Evolutionary conservation across 192 early-diverging fungal species (phyloP).

Genomic region (Backusella liffmaniae): DNA sequence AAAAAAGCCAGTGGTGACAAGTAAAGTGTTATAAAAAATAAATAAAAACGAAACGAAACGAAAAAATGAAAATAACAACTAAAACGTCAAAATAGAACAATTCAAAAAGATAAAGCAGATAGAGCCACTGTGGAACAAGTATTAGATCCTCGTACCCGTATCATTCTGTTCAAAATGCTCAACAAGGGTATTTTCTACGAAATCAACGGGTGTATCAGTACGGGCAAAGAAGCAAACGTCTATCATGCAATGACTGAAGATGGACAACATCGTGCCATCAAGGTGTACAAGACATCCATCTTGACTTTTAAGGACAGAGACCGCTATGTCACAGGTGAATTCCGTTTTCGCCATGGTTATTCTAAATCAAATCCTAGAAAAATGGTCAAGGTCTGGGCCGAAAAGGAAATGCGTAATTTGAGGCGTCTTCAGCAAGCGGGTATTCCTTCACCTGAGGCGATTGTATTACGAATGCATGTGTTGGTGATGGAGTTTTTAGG

Average conservation of each 20-base stretch:
- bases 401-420: conserved; percentile 99
- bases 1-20: conserved; percentile 61
- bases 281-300: conserved; percentile 99
- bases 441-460: conserved; percentile 87
- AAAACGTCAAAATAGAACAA: conserved; percentile 16
- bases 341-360: conserved; percentile 94
- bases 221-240: conserved; percentile 99
- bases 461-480: conserved; percentile 89
- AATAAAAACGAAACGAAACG: too few relatives aligned
- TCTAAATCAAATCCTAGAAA: conserved; percentile 92
- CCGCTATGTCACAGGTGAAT: conserved; percentile 94
- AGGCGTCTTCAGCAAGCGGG: conserved; percentile 84
- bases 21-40: conserved; percentile 29
- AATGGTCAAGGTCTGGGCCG: conserved; percentile 99
- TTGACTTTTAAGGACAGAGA: conserved; percentile 97
- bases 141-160: conserved; percentile 95
- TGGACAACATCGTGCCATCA: conserved; percentile 86
- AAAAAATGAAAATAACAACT: background rate
- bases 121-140: conserved; percentile 97
- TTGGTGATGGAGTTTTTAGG: conserved; percentile 95
- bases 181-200: conserved; percentile 88
- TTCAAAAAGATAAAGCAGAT: conserved; percentile 86
- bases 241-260: conserved; percentile 91
- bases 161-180: conserved; percentile 94
- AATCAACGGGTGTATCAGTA: conserved; percentile 96